Evolutionary conservation across 495 filamentous ascomycete genomes (phyloP), one percentile per base, ranked within the genome.

Genomic region (Bathelium albidoporum): DNA sequence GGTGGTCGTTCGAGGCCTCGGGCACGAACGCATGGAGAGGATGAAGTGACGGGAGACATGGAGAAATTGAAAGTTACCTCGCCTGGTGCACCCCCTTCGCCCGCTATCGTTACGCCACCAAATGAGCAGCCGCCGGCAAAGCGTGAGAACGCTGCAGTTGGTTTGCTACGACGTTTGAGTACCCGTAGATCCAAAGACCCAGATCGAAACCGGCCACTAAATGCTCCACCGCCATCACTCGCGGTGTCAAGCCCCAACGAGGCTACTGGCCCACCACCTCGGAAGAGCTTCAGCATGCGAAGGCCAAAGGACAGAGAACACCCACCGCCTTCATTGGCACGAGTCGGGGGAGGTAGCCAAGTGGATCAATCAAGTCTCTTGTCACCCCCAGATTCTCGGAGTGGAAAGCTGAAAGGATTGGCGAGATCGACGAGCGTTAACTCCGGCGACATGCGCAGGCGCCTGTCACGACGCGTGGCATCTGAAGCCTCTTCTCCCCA

Each of bases 11-110:
- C 89, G 29, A 82, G 94, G 58, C 90, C 91, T 12, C 83, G 94
- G 49, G 91, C 94, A 32, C 79, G 95, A 62, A 97, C 94, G 0
- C 95, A 97, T 71, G 95, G 94, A 45, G 94, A 97, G 74, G 94
- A 97, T 65, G 95, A 99, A 36, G 82, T 92, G 18, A 78, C 85
- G 2, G 89, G 94, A 59, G 82, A 81, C 2, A 77, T 89, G 75
- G 89, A 91, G 74, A 87, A 87, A 69, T 74, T 88, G 20, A 85
- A 91, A 72, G 67, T 88, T 68, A 73, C 81, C 61, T 70, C 79
- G 7, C 74, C 79, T 9, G 75, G 77, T 36, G 74, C 79, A 64
- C 79, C 85, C 70, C 73, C 78, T 14, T 79, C 83, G 1, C 79
- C 82, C 29, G 76, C 82, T 24, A 80, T 85, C 43, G 76, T 83